These are phyloP conservation scores for Chalciporus chontae DNA, from an alignment of 768 basidiomycete genomes.

Conservation along the genomic window DNA sequence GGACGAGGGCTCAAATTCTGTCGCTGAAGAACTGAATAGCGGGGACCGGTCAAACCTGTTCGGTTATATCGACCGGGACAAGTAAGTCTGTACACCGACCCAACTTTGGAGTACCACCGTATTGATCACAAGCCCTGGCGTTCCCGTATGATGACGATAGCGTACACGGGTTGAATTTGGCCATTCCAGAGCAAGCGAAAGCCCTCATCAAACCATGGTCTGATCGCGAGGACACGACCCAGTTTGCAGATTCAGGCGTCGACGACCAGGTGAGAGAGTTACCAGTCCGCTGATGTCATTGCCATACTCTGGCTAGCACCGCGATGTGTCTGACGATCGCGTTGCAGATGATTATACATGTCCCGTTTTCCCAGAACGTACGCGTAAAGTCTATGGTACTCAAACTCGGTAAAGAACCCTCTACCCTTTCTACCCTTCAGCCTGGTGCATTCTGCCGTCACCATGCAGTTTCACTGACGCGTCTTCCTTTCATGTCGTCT, in stretches of 20 bases:
- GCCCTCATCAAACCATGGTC: conserved; percentile 81
- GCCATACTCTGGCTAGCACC: conserved; percentile 9
- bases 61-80: conserved; percentile 60
- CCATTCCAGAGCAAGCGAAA: conserved; percentile 77
- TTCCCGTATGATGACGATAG: conserved; percentile 33
- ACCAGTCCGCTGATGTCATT: conserved; percentile 10
- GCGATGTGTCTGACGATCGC: neutral
- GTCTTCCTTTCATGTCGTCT: conserved; percentile 2
- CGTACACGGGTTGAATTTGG: conserved; percentile 77
- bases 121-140: neutral
- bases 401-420: conserved; percentile 58
- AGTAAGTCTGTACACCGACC: conserved; percentile 37
- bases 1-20: conserved; percentile 36
- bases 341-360: conserved; percentile 69
- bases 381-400: conserved; percentile 69
- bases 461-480: conserved; percentile 11
- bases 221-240: conserved; percentile 61
- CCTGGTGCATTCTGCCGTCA: conserved; percentile 9
- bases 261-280: conserved; percentile 69
- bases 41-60: conserved; percentile 55
- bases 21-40: conserved; percentile 43
- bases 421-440: neutral
- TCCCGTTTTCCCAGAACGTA: conserved; percentile 79
- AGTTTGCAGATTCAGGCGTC: conserved; percentile 73
- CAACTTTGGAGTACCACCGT: neutral